Percentiles rank a stretch among this genome's conserved stretches.
phyloP scores from a whole-genome alignment of 2,329 filamentous ascomycete genomes.

The Fusarium sp. region DNA sequence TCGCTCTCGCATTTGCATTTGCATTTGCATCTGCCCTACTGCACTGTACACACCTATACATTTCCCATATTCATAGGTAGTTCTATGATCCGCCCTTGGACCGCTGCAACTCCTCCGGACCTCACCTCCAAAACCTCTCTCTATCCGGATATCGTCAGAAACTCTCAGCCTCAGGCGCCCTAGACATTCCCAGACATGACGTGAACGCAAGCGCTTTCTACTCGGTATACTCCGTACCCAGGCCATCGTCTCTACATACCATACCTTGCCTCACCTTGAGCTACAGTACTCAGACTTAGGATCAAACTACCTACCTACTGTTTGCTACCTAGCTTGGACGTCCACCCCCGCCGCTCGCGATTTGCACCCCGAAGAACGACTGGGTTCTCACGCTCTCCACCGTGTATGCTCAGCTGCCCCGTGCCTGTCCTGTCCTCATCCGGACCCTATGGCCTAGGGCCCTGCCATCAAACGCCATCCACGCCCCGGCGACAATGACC shows the following conservation, averaged over 20 bases:
- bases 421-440: slow-evolving; percentile 43
- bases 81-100: not conserved
- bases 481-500: slow-evolving; percentile 72
- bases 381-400: slow-evolving; percentile 18
- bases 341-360: slow-evolving; percentile 37
- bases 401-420: slow-evolving; percentile 42
- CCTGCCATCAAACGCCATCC: slow-evolving; percentile 50
- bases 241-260: slow-evolving; percentile 7
- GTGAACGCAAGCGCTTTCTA: slow-evolving; percentile 48
- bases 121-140: slow-evolving; percentile 1
- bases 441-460: slow-evolving; percentile 52
- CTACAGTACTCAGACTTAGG: too few species aligned
- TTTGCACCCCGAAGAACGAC: slow-evolving; percentile 23
- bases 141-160: slow-evolving; percentile 33
- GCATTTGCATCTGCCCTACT: slow-evolving; percentile 9
- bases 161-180: slow-evolving; percentile 35
- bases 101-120: slow-evolving; percentile 6
- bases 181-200: slow-evolving; percentile 50
- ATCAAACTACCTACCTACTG: too few species aligned
- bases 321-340: slow-evolving; percentile 31
- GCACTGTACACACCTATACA: not conserved
- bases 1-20: slow-evolving; percentile 14
- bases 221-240: slow-evolving; percentile 27
- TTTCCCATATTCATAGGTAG: not conserved
- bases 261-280: slow-evolving; percentile 8